Evolutionary conservation across 2,329 filamentous ascomycete species (phyloP).

Genomic region (Aspergillus fumigatiaffinis): DNA sequence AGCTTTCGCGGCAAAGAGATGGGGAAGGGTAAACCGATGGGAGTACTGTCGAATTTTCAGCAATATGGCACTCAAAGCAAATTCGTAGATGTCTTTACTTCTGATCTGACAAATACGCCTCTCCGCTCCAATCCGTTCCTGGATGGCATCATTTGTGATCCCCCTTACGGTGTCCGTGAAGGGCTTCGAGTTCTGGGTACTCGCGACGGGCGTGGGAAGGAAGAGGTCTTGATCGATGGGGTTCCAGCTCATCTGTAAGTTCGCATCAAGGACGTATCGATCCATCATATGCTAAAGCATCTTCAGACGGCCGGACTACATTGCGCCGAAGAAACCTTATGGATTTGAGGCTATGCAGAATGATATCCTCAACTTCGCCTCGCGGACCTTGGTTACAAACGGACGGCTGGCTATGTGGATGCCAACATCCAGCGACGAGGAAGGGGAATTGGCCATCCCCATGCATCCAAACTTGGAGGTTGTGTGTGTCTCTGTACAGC

Average conservation of each 20-base stretch:
- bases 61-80: slow-evolving; percentile 69
- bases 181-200: slow-evolving; percentile 82
- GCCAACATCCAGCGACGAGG: slow-evolving; percentile 80
- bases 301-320: slow-evolving; percentile 60
- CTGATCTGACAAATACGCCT: slow-evolving; percentile 85
- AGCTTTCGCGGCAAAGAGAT: slow-evolving; percentile 67
- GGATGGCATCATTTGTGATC: slow-evolving; percentile 92
- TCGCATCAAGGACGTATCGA: neutral
- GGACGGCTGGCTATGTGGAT: slow-evolving; percentile 94
- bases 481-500: slow-evolving; percentile 73
- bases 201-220: slow-evolving; percentile 54
- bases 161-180: slow-evolving; percentile 91
- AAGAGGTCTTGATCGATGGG: slow-evolving; percentile 64
- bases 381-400: slow-evolving; percentile 68
- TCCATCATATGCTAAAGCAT: slow-evolving; percentile 1
- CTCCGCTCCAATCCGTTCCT: slow-evolving; percentile 60
- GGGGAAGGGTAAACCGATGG: slow-evolving; percentile 42
- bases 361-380: slow-evolving; percentile 81
- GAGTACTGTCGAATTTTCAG: slow-evolving; percentile 67
- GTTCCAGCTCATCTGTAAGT: slow-evolving; percentile 64
- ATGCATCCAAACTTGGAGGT: slow-evolving; percentile 71
- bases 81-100: slow-evolving; percentile 75
- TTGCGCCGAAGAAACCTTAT: slow-evolving; percentile 88
- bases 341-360: slow-evolving; percentile 86
- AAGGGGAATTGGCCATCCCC: slow-evolving; percentile 72